Percentiles rank a stretch among this genome's conserved stretches.
phyloP scores from a whole-genome alignment of 2,329 filamentous ascomycete genomes.

The Penicillium digitatum region DNA sequence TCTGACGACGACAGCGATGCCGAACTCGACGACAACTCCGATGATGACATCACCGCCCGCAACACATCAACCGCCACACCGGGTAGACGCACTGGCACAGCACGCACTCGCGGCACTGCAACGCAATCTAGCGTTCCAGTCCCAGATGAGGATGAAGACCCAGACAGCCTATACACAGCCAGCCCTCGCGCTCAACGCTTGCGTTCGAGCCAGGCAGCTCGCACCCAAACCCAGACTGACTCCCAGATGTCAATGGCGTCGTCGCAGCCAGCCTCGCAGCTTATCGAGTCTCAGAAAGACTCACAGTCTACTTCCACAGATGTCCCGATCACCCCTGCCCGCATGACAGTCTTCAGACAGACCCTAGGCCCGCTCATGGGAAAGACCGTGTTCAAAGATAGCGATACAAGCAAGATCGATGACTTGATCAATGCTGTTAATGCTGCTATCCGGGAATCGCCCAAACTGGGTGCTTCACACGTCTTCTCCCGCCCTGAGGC shows the following conservation, averaged over 20 bases:
- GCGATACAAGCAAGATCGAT: slow-evolving; percentile 70
- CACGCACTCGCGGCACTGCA: slow-evolving; percentile 35
- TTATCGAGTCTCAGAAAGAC: slow-evolving; percentile 51
- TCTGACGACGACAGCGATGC: slow-evolving; percentile 48
- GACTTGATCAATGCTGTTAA: slow-evolving; percentile 78
- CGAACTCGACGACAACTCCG: slow-evolving; percentile 35
- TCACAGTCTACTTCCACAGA: slow-evolving; percentile 37
- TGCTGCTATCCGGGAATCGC: slow-evolving; percentile 52
- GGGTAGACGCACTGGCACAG: slow-evolving; percentile 26
- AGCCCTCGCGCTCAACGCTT: slow-evolving; percentile 45
- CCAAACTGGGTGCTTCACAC: slow-evolving; percentile 47
- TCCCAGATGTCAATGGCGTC: slow-evolving; percentile 70
- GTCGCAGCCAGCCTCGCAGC: slow-evolving; percentile 71
- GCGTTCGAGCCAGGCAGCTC: slow-evolving; percentile 39
- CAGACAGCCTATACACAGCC: slow-evolving; percentile 53
- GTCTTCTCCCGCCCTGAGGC: slow-evolving; percentile 70
- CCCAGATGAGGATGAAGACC: slow-evolving; percentile 45
- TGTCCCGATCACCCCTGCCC: slow-evolving; percentile 47
- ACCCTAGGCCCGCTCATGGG: slow-evolving; percentile 79
- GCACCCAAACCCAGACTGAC: slow-evolving; percentile 41
- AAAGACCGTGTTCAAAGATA: slow-evolving; percentile 74
- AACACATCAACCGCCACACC: slow-evolving; percentile 30
- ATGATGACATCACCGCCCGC: slow-evolving; percentile 23
- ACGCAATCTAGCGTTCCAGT: slow-evolving; percentile 43
- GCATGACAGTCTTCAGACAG: slow-evolving; percentile 71